Percentiles rank a stretch among this genome's conserved stretches.
These are phyloP conservation scores for Leccinum sublutescens DNA, from an alignment of 768 basidiomycete species.

Conservation along the genomic window DNA sequence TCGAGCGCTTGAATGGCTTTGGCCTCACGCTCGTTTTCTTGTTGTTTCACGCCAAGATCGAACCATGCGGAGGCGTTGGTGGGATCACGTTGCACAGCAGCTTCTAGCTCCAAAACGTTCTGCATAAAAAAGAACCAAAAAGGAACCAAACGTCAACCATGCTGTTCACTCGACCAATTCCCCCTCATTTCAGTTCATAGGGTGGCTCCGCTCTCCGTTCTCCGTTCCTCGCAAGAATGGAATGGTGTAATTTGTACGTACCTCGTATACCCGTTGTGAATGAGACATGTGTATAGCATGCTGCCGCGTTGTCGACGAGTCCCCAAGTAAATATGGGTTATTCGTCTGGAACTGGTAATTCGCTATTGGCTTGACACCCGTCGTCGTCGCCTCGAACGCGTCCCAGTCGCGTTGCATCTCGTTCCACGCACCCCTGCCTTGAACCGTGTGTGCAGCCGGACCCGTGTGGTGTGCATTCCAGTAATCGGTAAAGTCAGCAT, in stretches of 20 bases:
- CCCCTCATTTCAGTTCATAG: background rate
- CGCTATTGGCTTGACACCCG: slow-evolving; percentile 56
- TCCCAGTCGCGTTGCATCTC: slow-evolving; percentile 79
- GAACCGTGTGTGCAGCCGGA: slow-evolving; percentile 13
- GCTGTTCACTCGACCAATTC: slow-evolving; percentile 2
- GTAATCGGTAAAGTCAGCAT: slow-evolving; percentile 60
- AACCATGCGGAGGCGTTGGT: slow-evolving; percentile 78
- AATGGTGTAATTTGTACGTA: slow-evolving; percentile 25
- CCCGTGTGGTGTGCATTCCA: slow-evolving; percentile 48
- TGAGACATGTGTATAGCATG: slow-evolving; percentile 37
- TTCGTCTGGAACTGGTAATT: slow-evolving; percentile 71
- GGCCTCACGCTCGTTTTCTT: slow-evolving; percentile 94
- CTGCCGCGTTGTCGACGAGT: slow-evolving; percentile 50
- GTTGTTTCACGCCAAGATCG: slow-evolving; percentile 92
- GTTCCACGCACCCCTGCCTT: slow-evolving; percentile 50
- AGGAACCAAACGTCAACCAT: slow-evolving; percentile 16
- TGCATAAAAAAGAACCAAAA: slow-evolving; percentile 34
- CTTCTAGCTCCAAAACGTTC: slow-evolving; percentile 89
- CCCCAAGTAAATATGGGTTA: slow-evolving; percentile 75
- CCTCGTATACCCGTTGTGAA: slow-evolving; percentile 37
- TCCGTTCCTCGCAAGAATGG: slow-evolving; percentile 15
- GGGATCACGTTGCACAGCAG: slow-evolving; percentile 78
- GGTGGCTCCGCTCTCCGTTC: slow-evolving; percentile 6
- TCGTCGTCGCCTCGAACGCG: slow-evolving; percentile 67
- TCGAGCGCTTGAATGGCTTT: slow-evolving; percentile 85